phyloP scores from a whole-genome alignment of 257 asterid genomes.

The Ilex aquifolium region DNA sequence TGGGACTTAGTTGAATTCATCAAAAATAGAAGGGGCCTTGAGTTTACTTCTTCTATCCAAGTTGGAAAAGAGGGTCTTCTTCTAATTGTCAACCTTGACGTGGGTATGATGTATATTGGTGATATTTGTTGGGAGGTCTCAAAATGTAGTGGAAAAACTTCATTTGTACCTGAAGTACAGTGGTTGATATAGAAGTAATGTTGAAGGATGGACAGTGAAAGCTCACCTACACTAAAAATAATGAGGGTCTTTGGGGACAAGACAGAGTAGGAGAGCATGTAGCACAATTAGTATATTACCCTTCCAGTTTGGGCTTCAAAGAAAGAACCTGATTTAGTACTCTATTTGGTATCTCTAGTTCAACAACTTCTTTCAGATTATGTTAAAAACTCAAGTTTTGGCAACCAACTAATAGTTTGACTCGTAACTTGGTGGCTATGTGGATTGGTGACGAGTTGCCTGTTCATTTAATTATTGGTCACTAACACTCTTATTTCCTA shows the following conservation, averaged over 20 bases:
- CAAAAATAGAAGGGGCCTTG: background rate
- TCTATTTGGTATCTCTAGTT: too few relatives aligned
- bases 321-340: too few relatives aligned
- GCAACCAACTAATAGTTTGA: too few relatives aligned
- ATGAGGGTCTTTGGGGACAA: constrained; percentile 35
- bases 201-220: constrained; percentile 33
- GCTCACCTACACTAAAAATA: constrained; percentile 37
- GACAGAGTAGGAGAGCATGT: constrained; percentile 20
- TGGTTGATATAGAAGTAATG: constrained; percentile 28
- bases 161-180: constrained; percentile 6
- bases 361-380: too few relatives aligned
- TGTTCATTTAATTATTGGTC: too few relatives aligned
- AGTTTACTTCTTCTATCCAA: too few relatives aligned
- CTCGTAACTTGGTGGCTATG: too few relatives aligned
- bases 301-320: constrained; percentile 17
- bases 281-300: background rate
- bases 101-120: background rate
- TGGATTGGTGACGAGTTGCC: too few relatives aligned
- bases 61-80: background rate
- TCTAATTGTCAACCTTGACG: background rate
- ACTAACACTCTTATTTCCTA: too few relatives aligned
- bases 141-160: constrained; percentile 19
- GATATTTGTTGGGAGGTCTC: constrained; percentile 19
- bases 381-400: too few relatives aligned
- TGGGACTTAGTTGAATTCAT: too few relatives aligned